phyloP scores from a whole-genome alignment of 495 filamentous ascomycete species.

The Penicillium bovifimosum region DNA sequence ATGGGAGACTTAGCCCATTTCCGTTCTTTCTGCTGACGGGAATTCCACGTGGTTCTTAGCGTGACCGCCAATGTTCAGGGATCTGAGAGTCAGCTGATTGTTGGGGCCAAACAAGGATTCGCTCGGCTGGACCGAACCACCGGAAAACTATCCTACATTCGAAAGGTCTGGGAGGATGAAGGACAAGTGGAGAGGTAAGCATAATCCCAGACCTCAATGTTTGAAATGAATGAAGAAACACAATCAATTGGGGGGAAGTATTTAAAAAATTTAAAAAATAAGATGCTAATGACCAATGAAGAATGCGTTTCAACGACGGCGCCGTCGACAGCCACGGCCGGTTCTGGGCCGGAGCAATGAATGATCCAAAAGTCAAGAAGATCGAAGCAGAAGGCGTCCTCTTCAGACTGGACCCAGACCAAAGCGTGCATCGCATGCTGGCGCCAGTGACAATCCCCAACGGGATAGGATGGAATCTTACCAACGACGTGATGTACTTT shows the following conservation, averaged over 20 bases:
- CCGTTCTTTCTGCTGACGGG: constrained; percentile 11
- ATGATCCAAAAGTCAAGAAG: constrained; percentile 51
- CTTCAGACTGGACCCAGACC: constrained; percentile 60
- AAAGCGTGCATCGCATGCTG: constrained; percentile 54
- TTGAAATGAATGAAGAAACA: background rate
- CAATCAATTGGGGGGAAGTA: background rate
- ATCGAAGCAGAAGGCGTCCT: constrained; percentile 46
- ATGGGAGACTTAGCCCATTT: background rate
- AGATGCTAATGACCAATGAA: constrained; percentile 7
- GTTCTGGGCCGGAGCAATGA: constrained; percentile 90
- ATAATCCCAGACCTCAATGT: background rate
- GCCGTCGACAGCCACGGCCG: constrained; percentile 73
- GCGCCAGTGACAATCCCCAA: constrained; percentile 77
- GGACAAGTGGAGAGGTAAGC: constrained; percentile 45
- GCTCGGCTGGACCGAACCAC: constrained; percentile 66
- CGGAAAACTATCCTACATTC: constrained; percentile 57
- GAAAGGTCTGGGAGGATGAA: constrained; percentile 48
- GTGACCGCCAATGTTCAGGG: constrained; percentile 77
- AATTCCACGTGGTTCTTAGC: constrained; percentile 28
- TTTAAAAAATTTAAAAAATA: background rate
- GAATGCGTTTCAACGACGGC: constrained; percentile 73
- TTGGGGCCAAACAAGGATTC: constrained; percentile 77
- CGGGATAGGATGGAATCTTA: constrained; percentile 66
- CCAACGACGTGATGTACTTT: constrained; percentile 75
- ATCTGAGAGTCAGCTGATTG: constrained; percentile 56